Evolutionary conservation across 108 stramenopile species (phyloP).

Genomic region (Fragilaria crotonensis): DNA sequence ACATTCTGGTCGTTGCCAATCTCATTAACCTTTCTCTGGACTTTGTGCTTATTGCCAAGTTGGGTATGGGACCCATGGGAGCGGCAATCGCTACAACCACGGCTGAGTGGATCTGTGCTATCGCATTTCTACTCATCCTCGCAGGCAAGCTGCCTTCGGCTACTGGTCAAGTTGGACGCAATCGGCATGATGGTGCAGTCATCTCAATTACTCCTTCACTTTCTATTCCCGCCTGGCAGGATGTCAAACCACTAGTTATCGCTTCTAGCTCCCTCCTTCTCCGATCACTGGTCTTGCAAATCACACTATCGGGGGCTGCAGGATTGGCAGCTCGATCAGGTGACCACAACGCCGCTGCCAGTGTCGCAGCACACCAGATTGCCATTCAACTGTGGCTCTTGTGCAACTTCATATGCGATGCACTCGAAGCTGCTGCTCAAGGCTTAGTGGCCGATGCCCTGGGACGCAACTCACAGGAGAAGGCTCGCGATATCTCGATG

Average conservation of each 20-base stretch:
- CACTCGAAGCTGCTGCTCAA: constrained; percentile 73
- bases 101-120: constrained; percentile 76
- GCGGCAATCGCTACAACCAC: constrained; percentile 82
- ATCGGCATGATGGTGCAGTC: constrained; percentile 8
- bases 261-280: constrained; percentile 78
- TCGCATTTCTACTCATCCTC: constrained; percentile 61
- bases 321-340: constrained; percentile 68
- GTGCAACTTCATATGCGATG: constrained; percentile 78
- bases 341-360: constrained; percentile 46
- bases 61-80: constrained; percentile 63
- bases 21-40: constrained; percentile 65
- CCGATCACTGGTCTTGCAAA: constrained; percentile 58
- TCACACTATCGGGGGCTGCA: constrained; percentile 63
- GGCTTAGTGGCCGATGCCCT: constrained; percentile 75
- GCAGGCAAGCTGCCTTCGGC: constrained; percentile 56
- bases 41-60: constrained; percentile 45
- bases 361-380: constrained; percentile 81
- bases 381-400: constrained; percentile 79
- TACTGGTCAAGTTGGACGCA: constrained; percentile 44
- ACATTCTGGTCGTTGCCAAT: constrained; percentile 62
- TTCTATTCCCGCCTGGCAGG: constrained; percentile 63
- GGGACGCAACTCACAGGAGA: constrained; percentile 38
- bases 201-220: constrained; percentile 38
- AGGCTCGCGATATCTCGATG: constrained; percentile 35
- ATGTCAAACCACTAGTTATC: constrained; percentile 57